Evolutionary conservation across 2,329 filamentous ascomycete genomes (phyloP).

Genomic region (Penicillium sp.): DNA sequence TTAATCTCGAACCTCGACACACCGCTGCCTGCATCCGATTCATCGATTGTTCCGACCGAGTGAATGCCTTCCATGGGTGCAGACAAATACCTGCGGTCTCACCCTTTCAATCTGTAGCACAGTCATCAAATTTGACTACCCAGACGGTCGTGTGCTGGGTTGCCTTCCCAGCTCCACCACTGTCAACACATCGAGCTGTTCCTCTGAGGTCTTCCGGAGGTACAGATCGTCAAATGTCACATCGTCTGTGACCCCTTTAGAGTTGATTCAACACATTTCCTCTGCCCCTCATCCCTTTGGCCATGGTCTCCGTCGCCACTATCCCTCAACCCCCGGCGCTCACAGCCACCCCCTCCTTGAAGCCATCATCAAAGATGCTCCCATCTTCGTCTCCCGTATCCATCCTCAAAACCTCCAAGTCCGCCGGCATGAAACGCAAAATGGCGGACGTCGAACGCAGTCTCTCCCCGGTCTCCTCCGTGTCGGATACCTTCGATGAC

Average conservation of each 20-base stretch:
- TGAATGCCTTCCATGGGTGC: conserved; percentile 26
- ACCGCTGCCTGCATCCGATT: conserved; percentile 26
- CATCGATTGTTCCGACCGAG: conserved; percentile 17
- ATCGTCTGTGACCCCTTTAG: conserved; percentile 17
- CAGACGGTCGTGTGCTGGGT: conserved; percentile 34
- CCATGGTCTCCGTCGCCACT: conserved; percentile 45
- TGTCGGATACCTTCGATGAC: conserved; percentile 36
- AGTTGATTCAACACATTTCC: conserved; percentile 10
- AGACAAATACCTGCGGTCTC: conserved; percentile 27
- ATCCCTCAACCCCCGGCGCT: conserved; percentile 35
- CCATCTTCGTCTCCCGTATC: conserved; percentile 41
- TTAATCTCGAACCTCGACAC: conserved; percentile 18
- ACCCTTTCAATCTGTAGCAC: conserved; percentile 21
- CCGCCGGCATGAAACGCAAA: conserved; percentile 45
- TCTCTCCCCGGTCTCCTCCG: conserved; percentile 40
- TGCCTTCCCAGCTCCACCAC: conserved; percentile 22
- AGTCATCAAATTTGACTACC: conserved; percentile 14
- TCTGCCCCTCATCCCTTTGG: conserved; percentile 20
- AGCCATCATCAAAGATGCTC: conserved; percentile 40
- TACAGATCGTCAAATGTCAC: conserved; percentile 33
- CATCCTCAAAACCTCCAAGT: conserved; percentile 47
- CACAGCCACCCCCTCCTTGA: conserved; percentile 31
- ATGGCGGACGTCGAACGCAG: conserved; percentile 44
- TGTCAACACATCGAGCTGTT: conserved; percentile 19
- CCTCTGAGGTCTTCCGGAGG: conserved; percentile 15